phyloP scores from a whole-genome alignment of 805 yeast genomes.

The Suhomyces pyralidae region DNA sequence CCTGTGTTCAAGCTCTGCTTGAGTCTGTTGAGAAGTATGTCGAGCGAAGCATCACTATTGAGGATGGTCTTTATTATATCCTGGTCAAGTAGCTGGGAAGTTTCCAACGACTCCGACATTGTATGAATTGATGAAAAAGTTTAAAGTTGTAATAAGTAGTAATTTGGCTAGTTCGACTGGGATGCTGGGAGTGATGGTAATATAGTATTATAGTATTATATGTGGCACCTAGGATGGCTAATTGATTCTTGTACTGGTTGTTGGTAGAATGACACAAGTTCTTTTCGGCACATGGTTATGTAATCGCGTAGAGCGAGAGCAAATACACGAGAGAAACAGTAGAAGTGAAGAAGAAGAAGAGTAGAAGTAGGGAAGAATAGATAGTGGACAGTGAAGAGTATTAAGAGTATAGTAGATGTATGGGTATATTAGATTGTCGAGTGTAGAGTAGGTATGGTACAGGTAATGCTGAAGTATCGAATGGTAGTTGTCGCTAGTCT shows the following conservation, averaged over 20 bases:
- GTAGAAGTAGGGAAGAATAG: too few species aligned
- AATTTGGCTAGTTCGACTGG: too few species aligned
- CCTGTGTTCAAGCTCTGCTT: slow-evolving; percentile 79
- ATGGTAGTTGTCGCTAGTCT: too few species aligned
- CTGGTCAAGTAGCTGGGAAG: slow-evolving; percentile 27
- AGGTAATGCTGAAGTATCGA: too few species aligned
- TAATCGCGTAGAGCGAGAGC: neutral
- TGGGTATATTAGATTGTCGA: too few species aligned
- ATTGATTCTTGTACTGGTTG: neutral
- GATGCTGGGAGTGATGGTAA: neutral
- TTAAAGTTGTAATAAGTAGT: too few species aligned
- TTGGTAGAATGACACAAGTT: neutral
- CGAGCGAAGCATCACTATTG: slow-evolving; percentile 73
- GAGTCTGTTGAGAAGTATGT: slow-evolving; percentile 64
- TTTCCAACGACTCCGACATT: slow-evolving; percentile 2
- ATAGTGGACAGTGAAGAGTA: too few species aligned
- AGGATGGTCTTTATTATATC: slow-evolving; percentile 52
- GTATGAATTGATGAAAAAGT: too few species aligned
- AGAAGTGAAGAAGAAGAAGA: too few species aligned
- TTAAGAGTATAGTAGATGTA: too few species aligned
- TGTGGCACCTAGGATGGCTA: neutral
- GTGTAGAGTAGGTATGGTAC: too few species aligned
- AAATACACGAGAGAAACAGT: neutral
- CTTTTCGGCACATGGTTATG: neutral
- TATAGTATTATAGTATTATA: neutral